Percentiles rank a stretch among this genome's conserved stretches.
These are phyloP conservation scores for Aspergillus quadricinctus DNA, from an alignment of 2,329 filamentous ascomycete species.

Conservation along the genomic window DNA sequence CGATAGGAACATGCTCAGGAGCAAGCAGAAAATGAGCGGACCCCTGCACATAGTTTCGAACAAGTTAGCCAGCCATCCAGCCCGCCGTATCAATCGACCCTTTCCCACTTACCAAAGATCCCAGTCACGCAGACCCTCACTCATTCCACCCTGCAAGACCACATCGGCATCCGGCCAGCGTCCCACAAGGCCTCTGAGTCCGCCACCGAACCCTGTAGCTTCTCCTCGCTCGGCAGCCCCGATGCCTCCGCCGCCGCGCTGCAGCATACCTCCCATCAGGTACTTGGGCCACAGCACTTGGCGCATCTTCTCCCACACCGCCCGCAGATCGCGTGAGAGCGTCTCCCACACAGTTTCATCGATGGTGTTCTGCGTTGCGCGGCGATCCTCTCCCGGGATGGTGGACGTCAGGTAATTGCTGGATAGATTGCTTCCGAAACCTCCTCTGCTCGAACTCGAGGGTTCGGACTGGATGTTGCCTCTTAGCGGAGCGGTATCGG, in stretches of 20 bases:
- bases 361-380: slow-evolving; percentile 86
- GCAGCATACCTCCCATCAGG: slow-evolving; percentile 67
- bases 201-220: slow-evolving; percentile 43
- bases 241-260: slow-evolving; percentile 50
- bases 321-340: slow-evolving; percentile 82
- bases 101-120: slow-evolving; percentile 67
- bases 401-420: slow-evolving; percentile 81
- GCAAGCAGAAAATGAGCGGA: slow-evolving; percentile 86
- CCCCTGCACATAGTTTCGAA: slow-evolving; percentile 55
- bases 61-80: neutral
- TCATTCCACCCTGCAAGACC: slow-evolving; percentile 69
- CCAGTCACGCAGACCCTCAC: slow-evolving; percentile 88
- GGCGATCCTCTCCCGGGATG: slow-evolving; percentile 88
- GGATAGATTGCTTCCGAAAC: slow-evolving; percentile 53
- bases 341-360: slow-evolving; percentile 98
- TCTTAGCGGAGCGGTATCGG: slow-evolving; percentile 73
- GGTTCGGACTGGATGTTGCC: slow-evolving; percentile 71
- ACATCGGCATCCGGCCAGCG: slow-evolving; percentile 66
- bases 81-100: neutral
- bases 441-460: slow-evolving; percentile 36
- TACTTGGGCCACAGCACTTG: slow-evolving; percentile 97
- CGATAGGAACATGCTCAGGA: slow-evolving; percentile 82
- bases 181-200: slow-evolving; percentile 53
- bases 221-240: slow-evolving; percentile 57
- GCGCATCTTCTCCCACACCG: slow-evolving; percentile 96